Base-by-base conservation (phyloP, 176 grass and related monocot genomes). In the Saccharum spontaneum region DNA sequence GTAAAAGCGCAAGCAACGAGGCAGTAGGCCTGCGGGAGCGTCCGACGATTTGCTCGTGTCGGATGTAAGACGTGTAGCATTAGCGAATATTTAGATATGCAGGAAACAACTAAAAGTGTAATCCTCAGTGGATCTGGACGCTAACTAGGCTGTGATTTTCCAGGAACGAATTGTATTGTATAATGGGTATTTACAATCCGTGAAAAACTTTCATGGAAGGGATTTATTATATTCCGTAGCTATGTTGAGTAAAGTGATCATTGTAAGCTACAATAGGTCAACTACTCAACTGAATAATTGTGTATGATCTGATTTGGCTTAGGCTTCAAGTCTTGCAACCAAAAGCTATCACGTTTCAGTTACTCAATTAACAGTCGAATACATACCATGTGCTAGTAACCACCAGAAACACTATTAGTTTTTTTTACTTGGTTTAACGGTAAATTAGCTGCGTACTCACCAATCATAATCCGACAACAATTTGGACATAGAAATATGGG, bases 241-340 rank as follows among this genome's bases (percentile, higher is more conserved):
- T 45, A 28, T 73, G 75, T 80, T 75, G 48, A 80, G 76, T 85
- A 26, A 67, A 83, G 5, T 79, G 63, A 45, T 17, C 28, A 15
- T 49, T 85, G 37, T 28, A 80, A 69, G 82, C 76, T 67, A 89
- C 48, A 16, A 78, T 50, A 5, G 77, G 48, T 89, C 82, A 84
- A 80, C 16, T 20, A 38, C 12, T 89, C 69, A 75, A 75, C 16
- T 20, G 60, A 18, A 68, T 14, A 20, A 26, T 60, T 41, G 12
- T 10, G 41, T 73, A 55, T 54, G 30, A 45, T 64, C 12, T 72
- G 67, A 79, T 46, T 74, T 84, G 48, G 39, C 44, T 83, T 86
- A 30, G 31, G 83, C 79, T 59, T 38, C 2, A 86, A 83, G 75
- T 59, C 20, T 86, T 34, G 26, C 84, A 82, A 55, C 30, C 39